Evolutionary conservation across 441 rosid species (phyloP).

Genomic region (Oxalis stricta): DNA sequence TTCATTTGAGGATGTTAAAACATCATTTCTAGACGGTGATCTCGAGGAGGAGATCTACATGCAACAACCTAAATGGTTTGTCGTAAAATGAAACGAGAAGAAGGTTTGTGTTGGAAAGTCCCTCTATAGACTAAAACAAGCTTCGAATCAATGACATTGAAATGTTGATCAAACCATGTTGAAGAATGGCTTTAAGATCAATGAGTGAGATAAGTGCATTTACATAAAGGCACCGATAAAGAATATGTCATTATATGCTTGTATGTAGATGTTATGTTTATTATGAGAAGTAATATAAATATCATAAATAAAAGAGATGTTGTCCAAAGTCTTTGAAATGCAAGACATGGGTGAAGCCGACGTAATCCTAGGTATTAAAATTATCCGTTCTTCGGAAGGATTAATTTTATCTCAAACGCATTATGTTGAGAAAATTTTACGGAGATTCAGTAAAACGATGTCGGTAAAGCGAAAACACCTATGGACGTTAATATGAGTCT

Average conservation of each 20-base stretch:
- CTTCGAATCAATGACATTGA: neutral
- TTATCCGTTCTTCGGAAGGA: neutral
- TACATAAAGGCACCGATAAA: neutral
- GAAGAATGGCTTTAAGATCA: neutral
- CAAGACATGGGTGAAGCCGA: neutral
- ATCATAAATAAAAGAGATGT: neutral
- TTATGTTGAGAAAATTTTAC: neutral
- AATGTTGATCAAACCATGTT: neutral
- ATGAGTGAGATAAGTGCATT: neutral
- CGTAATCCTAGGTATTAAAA: neutral
- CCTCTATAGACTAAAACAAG: neutral
- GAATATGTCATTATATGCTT: neutral
- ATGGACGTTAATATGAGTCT: too few relatives aligned
- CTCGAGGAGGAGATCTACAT: neutral
- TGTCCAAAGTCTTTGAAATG: neutral
- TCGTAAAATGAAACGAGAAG: neutral
- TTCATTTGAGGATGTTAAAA: neutral
- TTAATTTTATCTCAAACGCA: neutral
- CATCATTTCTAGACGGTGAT: neutral
- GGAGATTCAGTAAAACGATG: too few relatives aligned
- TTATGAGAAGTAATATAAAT: neutral
- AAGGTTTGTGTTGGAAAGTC: neutral
- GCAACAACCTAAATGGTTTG: neutral
- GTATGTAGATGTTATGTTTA: too few relatives aligned
- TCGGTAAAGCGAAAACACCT: too few relatives aligned